Evolutionary conservation across 192 early-diverging fungal species (phyloP).

Genomic region (Coemansia sp.): DNA sequence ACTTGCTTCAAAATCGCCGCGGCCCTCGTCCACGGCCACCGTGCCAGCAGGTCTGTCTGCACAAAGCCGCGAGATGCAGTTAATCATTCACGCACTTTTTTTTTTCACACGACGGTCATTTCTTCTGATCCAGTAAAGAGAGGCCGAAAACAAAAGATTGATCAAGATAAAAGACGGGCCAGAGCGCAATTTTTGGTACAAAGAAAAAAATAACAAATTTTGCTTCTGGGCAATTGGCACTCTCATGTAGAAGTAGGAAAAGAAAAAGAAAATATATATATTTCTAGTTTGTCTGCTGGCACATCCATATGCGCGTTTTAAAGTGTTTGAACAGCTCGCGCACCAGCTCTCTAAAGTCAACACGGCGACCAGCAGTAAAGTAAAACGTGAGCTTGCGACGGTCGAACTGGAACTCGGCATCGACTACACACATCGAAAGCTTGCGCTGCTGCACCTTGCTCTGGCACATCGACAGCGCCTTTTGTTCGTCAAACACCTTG

Average conservation of each 20-base stretch:
- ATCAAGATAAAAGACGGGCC: too few relatives aligned
- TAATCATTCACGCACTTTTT: background rate
- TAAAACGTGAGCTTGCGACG: conserved; percentile 95
- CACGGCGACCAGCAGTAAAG: conserved; percentile 88
- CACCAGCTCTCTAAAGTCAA: conserved; percentile 96
- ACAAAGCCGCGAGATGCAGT: background rate
- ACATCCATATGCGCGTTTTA: conserved; percentile 99
- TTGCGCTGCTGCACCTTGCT: conserved; percentile 84
- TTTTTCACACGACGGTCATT: conserved; percentile 4
- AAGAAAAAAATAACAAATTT: too few relatives aligned
- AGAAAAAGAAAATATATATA: conserved; percentile 3
- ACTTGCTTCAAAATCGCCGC: background rate
- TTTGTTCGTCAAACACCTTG: conserved; percentile 89
- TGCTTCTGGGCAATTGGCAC: too few relatives aligned
- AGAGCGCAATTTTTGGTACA: too few relatives aligned
- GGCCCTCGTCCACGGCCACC: background rate
- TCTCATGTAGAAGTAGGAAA: conserved; percentile 4
- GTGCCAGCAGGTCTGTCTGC: background rate
- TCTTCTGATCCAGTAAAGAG: background rate
- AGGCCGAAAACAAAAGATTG: too few relatives aligned
- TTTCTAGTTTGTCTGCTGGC: conserved; percentile 30
- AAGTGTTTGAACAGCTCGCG: conserved; percentile 95
- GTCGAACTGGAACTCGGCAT: conserved; percentile 99
- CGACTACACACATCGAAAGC: conserved; percentile 92
- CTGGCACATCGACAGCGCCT: conserved; percentile 83